Base-by-base conservation (phyloP, 75 land plant species). In the Isoetes taiwanensis region DNA sequence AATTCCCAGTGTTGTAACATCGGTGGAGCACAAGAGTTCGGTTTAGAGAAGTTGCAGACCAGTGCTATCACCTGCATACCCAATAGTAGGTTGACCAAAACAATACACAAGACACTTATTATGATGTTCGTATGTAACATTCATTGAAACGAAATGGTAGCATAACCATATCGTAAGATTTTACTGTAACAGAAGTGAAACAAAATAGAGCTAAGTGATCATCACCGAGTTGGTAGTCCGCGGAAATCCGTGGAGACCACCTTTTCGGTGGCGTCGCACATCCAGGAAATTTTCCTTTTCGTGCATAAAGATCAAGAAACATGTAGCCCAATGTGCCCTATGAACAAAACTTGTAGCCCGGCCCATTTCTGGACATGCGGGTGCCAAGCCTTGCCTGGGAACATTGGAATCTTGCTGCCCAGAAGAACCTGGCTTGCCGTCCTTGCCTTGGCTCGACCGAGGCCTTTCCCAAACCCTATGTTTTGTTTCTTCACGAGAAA, bases 201-300 rank as follows among this genome's bases (percentile, higher is more conserved):
- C 12, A 21, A 37, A 50, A 10, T 20, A 28, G 12, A 58, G 12
- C 6, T 9, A 59, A 41, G 6, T 20, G 32, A 32, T 67, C 90
- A 33, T 88, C 98, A 39, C 96, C 96, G 28, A 93, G 83, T 64
- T 93, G 98, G 54, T 93, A 82, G 25, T 81, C 81, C 26, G 76
- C 78, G 54, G 98, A 81, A 3, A 88, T 20, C 33, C 72, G 57
- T 27, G 90, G n/a, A n/a, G 76, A 1, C 96, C 89, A n/a, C 98
- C 98, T 72, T 78, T 84, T 33, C 28, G 90, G 81, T 79, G 88
- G 88, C 64, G 81, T 85, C 32, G 98, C 98, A 75, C 91, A 88
- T 40, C 85, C 82, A 30, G 90, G 96, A 63, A 72, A 89, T 38
- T 93, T 93, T 3, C 74, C 86, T 40, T 68, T 55, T 42, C 98